Evolutionary conservation across 768 basidiomycete species (phyloP), one percentile per base, ranked within the genome.

Genomic region (Xerocomellus intermedius): DNA sequence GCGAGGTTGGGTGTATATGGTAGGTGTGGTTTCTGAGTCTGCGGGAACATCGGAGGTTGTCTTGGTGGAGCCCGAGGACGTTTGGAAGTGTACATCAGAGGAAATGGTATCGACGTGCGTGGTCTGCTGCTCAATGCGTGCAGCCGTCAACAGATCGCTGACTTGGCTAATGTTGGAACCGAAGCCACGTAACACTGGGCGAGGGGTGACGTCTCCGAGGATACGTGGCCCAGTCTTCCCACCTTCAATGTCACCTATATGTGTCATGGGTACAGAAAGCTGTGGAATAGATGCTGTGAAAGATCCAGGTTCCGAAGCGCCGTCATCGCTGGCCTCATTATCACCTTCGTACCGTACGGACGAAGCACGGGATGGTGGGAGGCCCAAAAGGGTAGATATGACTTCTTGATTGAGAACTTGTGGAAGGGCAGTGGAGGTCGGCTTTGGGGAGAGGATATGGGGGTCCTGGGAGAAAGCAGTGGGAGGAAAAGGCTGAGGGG

Each of bases 321-420:
- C 63, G 26, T 68, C 67, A 33, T 67, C 64, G 28, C 72, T 66
- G 46, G 64, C 57, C 63, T 85, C 84, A 52, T 84, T 83, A 54
- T 85, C 84, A 8, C 81, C 83, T 65, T 85, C 84, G 26, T 81
- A 72, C 73, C 82, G 51, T 66, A 77, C 39, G 74, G 69, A 69
- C 17, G 72, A 73, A 46, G 72, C 65, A 33, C 74, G 71, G 8
- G 71, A 73, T 6, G 73, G 70, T 2, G 74, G 71, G 38, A 86
- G 72, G 5, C 87, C 86, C 3, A 89, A 75, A 9, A 91, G 77
- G 4, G 79, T 75, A 2, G 81, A 81, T 36, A 89, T 82, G 37
- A 89, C 87, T 51, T 87, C 82, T 65, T 86, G 83, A 48, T 82
- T 84, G 42, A 91, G 79, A 19, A 89, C 78, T 64, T 89, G 86